These are phyloP conservation scores for Yamadazyma scolyti DNA, from an alignment of 805 yeast species.

Conservation along the genomic window DNA sequence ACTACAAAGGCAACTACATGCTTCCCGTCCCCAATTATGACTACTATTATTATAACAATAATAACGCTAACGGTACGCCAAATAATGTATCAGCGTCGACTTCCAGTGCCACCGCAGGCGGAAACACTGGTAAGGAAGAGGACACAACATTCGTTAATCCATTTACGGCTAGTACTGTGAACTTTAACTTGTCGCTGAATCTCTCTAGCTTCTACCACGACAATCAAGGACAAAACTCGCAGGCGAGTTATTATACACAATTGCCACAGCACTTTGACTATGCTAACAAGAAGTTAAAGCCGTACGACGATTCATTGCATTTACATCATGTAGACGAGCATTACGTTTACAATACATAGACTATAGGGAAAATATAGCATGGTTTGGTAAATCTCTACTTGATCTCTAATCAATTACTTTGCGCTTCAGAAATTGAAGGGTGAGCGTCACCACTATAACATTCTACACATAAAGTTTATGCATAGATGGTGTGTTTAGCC, in stretches of 20 bases:
- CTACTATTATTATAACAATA: constrained; percentile 6
- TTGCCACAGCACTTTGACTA: constrained; percentile 10
- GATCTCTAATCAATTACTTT: too few relatives aligned
- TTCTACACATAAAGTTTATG: too few relatives aligned
- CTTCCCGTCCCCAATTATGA: constrained; percentile 11
- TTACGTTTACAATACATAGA: constrained; percentile 7
- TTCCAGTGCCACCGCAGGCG: not conserved
- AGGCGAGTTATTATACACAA: constrained; percentile 8
- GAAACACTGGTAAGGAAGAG: constrained; percentile 6
- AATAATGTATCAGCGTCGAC: too few relatives aligned
- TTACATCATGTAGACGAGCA: constrained; percentile 11
- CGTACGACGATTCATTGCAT: constrained; percentile 8
- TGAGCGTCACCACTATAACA: too few relatives aligned
- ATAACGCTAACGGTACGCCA: not conserved
- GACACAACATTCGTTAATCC: constrained; percentile 9
- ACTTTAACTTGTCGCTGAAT: constrained; percentile 9
- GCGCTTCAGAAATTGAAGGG: too few relatives aligned
- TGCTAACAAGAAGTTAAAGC: constrained; percentile 6
- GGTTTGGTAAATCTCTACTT: too few relatives aligned
- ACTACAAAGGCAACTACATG: constrained; percentile 7
- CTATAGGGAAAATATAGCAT: too few relatives aligned
- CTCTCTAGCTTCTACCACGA: constrained; percentile 12
- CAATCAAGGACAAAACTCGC: constrained; percentile 1
- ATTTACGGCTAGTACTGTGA: constrained; percentile 3
- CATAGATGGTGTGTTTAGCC: too few relatives aligned